Conservation (phyloP, 441 rosid genomes). For the Jatropha multifida region DNA sequence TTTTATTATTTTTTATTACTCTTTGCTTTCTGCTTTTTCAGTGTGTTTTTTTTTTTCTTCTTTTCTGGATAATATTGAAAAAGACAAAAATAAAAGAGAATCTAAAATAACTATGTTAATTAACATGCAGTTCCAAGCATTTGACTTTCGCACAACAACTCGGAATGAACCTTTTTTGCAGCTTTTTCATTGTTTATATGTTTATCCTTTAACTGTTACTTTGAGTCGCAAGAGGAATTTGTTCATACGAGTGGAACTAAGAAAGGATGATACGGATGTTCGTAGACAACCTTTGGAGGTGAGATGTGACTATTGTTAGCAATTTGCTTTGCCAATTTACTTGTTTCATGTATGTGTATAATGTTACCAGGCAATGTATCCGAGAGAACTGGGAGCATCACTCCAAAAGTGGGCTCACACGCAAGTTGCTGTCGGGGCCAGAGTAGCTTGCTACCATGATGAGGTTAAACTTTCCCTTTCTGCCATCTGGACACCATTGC, state of each 20-base stretch:
- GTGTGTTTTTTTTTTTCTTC: not conserved
- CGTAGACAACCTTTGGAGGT: conserved; percentile 98
- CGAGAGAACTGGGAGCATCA: conserved; percentile 76
- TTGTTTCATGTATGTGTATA: conserved; percentile 28
- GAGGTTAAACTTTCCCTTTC: conserved; percentile 94
- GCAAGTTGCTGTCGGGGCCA: conserved; percentile 88
- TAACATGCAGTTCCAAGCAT: conserved; percentile 74
- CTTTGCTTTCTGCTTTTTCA: not conserved
- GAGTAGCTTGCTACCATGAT: conserved; percentile 91
- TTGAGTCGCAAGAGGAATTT: conserved; percentile 94
- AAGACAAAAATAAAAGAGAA: not conserved
- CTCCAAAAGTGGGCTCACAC: conserved; percentile 93
- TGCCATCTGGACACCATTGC: conserved; percentile 90
- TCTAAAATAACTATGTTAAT: conserved; percentile 26
- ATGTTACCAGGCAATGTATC: conserved; percentile 76
- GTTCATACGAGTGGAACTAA: conserved; percentile 87
- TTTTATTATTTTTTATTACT: not conserved
- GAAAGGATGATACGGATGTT: conserved; percentile 93
- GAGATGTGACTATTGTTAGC: conserved; percentile 23
- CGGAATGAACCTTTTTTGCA: conserved; percentile 99
- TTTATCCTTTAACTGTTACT: conserved; percentile 84
- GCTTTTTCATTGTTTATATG: conserved; percentile 92
- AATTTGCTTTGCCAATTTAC: conserved; percentile 21
- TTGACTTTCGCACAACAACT: conserved; percentile 93
- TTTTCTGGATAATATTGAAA: not conserved